Base-by-base conservation (phyloP, 2,329 filamentous ascomycete species). In the Polytolypa hystricis region DNA sequence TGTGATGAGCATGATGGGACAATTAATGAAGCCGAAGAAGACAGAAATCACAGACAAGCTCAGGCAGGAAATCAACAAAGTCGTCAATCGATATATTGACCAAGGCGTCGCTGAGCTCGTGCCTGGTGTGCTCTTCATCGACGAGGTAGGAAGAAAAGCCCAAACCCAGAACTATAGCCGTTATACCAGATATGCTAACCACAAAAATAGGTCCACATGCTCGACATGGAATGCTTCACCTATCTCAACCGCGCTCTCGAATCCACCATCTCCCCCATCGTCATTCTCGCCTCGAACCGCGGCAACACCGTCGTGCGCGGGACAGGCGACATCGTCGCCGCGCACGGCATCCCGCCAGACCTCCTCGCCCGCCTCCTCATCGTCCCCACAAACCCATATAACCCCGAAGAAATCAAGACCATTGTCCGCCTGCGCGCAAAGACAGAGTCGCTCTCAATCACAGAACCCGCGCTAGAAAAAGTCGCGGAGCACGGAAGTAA, bases 1-100 rank as follows among this genome's bases (percentile, higher is more conserved):
- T 61, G 93, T 98, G 48, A 96, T 98, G 87, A 95, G 87, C 68
- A 96, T 98, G 91, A 96, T 98, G 89, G 91, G 91, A 52, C 91
- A 98, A 64, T 67, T 98, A 55, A 95, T 96, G 86, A 96, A 96
- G 73, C 91, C 91, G 43, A 93, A 93, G 70, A 95, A 95, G 79
- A 98, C 91, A 4, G 91, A 98, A 61, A 96, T 98, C 55, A 98
- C 91, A 19, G 91, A 98, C 64, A 98, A 98, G 69, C 69, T 98
- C 54, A 77, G 91, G 42, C 70, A 76, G 38, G 91, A 98, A 67
- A 96, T 98, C 68, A 95, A 98, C 75, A 96, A 96, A 68, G 89
- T 98, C 19, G 91, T 98, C 48, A 94, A 86, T 71, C 86, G 89
- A 62, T 98, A 96, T 65, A 98, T 98, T 50, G 91, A 96, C 58